phyloP scores from a whole-genome alignment of 345 rosid species.

The Rhizophora mangle region DNA sequence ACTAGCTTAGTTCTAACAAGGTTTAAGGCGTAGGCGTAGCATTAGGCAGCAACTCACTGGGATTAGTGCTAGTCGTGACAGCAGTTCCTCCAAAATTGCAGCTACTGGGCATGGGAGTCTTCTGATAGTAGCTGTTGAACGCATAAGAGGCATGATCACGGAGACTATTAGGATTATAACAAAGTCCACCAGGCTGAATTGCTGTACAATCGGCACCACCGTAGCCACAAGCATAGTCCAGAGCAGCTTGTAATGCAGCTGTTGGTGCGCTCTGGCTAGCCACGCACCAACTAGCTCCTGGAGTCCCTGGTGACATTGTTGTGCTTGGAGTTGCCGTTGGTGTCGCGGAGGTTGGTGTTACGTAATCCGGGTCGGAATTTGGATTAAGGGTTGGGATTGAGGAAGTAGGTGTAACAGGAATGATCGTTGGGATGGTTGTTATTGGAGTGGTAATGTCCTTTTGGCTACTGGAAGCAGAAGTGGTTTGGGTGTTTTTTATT shows the following conservation, averaged over 20 bases:
- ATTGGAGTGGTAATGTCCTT: conserved; percentile 63
- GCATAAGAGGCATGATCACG: conserved; percentile 78
- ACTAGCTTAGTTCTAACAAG: too few relatives aligned
- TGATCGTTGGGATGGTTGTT: conserved; percentile 51
- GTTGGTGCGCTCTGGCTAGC: conserved; percentile 70
- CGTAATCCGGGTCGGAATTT: conserved; percentile 44
- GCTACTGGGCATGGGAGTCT: conserved; percentile 68
- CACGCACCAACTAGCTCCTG: conserved; percentile 72
- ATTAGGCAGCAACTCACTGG: conserved; percentile 48
- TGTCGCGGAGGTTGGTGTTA: conserved; percentile 28
- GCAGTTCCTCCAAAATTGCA: conserved; percentile 86
- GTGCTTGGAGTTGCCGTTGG: conserved; percentile 26
- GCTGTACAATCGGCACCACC: conserved; percentile 76
- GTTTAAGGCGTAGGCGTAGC: too few relatives aligned
- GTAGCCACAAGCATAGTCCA: conserved; percentile 86
- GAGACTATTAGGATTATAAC: conserved; percentile 58
- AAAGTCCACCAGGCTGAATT: conserved; percentile 58
- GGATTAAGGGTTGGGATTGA: conserved; percentile 40
- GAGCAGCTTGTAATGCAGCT: conserved; percentile 59
- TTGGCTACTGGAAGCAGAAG: conserved; percentile 13
- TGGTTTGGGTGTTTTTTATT: background rate
- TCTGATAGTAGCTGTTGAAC: conserved; percentile 71
- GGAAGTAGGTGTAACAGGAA: conserved; percentile 34
- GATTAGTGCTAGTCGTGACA: conserved; percentile 71
- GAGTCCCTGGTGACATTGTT: conserved; percentile 23